These are phyloP conservation scores for Cryptococcus sp. DNA, from an alignment of 1,284 basidiomycete species.

Conservation along the genomic window DNA sequence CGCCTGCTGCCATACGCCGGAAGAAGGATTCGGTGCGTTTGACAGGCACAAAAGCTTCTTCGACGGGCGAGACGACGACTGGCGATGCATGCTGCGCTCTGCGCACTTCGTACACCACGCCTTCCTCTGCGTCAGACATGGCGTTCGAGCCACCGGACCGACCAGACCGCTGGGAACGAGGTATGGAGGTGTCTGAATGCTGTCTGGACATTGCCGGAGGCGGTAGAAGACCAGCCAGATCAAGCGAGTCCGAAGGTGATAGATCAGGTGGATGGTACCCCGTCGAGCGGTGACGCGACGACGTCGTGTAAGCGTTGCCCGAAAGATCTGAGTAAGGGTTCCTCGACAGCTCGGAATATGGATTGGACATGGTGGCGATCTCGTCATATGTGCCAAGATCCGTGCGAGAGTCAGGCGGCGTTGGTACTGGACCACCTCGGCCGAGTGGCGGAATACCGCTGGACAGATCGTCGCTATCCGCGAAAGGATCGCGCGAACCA, in stretches of 20 bases:
- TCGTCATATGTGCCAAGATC: constrained; percentile 32
- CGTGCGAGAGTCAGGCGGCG: constrained; percentile 27
- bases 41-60: constrained; percentile 28
- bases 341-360: neutral
- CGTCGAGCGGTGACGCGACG: constrained; percentile 8
- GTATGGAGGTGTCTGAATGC: constrained; percentile 20
- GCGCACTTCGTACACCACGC: constrained; percentile 28
- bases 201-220: constrained; percentile 5
- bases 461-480: constrained; percentile 9
- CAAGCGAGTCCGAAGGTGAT: constrained; percentile 25
- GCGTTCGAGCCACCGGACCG: constrained; percentile 14
- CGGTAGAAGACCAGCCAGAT: constrained; percentile 22
- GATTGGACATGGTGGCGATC: constrained; percentile 14
- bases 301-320: constrained; percentile 1
- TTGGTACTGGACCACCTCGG: constrained; percentile 46
- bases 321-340: neutral
- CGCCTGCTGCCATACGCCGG: constrained; percentile 36
- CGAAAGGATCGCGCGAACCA: neutral
- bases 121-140: constrained; percentile 33
- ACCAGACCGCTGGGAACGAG: constrained; percentile 24
- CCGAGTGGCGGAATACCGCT: constrained; percentile 18
- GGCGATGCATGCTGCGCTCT: constrained; percentile 13
- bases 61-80: constrained; percentile 22
- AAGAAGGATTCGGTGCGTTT: constrained; percentile 43
- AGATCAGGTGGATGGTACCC: constrained; percentile 21